These are phyloP conservation scores for Saccharum officinarum DNA, from an alignment of 176 grass and related monocot species.

Conservation along the genomic window DNA sequence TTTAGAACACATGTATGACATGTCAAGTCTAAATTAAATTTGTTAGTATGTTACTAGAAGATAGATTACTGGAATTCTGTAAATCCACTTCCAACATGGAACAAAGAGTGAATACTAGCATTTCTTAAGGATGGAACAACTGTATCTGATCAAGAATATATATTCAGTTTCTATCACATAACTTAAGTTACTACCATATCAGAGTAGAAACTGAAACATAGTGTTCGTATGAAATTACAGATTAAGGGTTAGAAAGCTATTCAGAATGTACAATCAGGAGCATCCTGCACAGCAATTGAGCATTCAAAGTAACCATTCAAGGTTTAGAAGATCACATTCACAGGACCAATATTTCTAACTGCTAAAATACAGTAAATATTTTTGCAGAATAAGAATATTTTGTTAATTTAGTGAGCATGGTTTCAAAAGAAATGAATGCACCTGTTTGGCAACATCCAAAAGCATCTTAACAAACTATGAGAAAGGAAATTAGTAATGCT, in stretches of 20 bases:
- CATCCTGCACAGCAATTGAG: background rate
- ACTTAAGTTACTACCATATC: background rate
- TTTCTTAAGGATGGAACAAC: background rate
- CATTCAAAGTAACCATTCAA: background rate
- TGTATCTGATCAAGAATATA: background rate
- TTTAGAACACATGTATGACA: background rate
- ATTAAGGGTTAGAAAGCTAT: background rate
- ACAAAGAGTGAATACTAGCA: background rate
- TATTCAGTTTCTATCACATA: background rate
- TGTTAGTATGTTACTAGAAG: background rate
- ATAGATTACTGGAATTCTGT: background rate
- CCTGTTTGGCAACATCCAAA: background rate
- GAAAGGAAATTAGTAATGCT: background rate
- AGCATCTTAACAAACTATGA: background rate
- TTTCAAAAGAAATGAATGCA: background rate
- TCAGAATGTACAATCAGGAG: background rate
- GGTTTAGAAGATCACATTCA: background rate
- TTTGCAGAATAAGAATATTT: background rate
- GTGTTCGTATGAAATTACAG: background rate
- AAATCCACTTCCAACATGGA: background rate
- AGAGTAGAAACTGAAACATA: constrained; percentile 8
- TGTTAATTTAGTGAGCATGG: background rate
- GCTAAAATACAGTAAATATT: background rate
- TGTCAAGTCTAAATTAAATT: background rate
- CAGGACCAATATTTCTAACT: background rate